Percentiles rank a stretch among this genome's conserved stretches.
phyloP scores from a whole-genome alignment of 768 basidiomycete species.

The Phlegmacium glaucopus region DNA sequence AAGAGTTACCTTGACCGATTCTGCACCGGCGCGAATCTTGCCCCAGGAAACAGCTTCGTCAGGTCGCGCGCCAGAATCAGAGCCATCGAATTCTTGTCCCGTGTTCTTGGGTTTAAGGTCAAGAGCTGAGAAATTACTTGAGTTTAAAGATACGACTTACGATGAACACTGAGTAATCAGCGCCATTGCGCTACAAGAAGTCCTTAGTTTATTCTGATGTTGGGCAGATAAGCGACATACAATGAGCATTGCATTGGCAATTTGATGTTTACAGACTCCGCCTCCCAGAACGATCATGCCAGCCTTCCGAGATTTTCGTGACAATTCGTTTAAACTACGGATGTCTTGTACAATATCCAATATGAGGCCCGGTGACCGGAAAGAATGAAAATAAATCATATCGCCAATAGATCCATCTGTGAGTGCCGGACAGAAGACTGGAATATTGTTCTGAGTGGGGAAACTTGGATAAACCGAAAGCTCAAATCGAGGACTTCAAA shows the following conservation, averaged over 20 bases:
- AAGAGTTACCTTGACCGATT: constrained; percentile 69
- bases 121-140: neutral
- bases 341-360: constrained; percentile 97
- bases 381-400: constrained; percentile 99
- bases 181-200: constrained; percentile 81
- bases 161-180: constrained; percentile 96
- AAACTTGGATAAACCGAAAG: neutral
- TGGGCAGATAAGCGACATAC: constrained; percentile 38
- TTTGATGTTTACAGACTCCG: constrained; percentile 98
- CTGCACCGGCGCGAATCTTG: constrained; percentile 85
- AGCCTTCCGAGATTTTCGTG: constrained; percentile 84
- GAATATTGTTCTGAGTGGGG: constrained; percentile 83
- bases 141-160: constrained; percentile 36
- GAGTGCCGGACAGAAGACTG: constrained; percentile 96
- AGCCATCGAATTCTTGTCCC: constrained; percentile 98
- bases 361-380: constrained; percentile 76
- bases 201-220: neutral
- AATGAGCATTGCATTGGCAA: constrained; percentile 99
- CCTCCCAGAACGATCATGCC: constrained; percentile 99
- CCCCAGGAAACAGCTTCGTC: constrained; percentile 99
- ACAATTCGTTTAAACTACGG: constrained; percentile 83
- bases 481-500: constrained; percentile 3
- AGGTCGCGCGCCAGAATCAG: constrained; percentile 93
- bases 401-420: constrained; percentile 98
- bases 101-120: constrained; percentile 65